Conservation (phyloP, 2,329 filamentous ascomycete genomes). For the Huntiella bhutanensis region DNA sequence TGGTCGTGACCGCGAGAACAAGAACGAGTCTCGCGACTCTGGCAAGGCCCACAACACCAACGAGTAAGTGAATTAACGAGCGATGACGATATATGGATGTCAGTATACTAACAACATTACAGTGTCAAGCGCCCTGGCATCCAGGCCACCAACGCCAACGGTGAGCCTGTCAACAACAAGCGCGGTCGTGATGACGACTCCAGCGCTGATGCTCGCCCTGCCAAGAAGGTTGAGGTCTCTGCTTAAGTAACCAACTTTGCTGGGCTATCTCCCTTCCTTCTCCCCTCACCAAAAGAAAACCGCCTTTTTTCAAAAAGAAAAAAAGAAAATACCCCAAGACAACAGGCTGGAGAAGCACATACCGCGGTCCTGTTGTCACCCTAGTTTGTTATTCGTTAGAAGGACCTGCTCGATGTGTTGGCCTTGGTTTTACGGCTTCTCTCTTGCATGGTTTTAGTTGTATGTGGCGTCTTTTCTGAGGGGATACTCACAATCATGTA, state of each 20-base stretch:
- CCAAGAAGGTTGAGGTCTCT: constrained; percentile 42
- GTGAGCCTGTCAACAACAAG: constrained; percentile 28
- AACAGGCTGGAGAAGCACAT: constrained; percentile 4
- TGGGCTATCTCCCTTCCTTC: background rate
- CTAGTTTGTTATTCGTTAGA: background rate
- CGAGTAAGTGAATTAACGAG: constrained; percentile 15
- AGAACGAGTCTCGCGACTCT: constrained; percentile 10
- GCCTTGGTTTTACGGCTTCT: background rate
- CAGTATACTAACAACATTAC: constrained; percentile 10
- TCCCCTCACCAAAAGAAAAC: background rate
- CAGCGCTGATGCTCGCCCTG: constrained; percentile 24
- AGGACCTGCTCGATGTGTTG: background rate
- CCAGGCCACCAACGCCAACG: constrained; percentile 25
- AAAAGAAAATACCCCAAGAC: background rate
- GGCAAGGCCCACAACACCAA: constrained; percentile 17
- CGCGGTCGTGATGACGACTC: constrained; percentile 35
- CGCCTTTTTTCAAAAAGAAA: background rate
- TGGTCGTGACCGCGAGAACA: constrained; percentile 17
- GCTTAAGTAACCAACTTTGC: constrained; percentile 10
- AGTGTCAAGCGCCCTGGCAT: constrained; percentile 24
- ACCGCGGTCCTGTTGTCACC: background rate
- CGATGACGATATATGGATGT: constrained; percentile 4
- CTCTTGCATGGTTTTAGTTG: background rate
- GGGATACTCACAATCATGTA: background rate
- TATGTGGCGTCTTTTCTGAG: background rate